A percentile compares a stretch with the other conserved stretches of the same genome.
Conservation (phyloP, 2,329 filamentous ascomycete species). For the Bipolaris sorokiniana region DNA sequence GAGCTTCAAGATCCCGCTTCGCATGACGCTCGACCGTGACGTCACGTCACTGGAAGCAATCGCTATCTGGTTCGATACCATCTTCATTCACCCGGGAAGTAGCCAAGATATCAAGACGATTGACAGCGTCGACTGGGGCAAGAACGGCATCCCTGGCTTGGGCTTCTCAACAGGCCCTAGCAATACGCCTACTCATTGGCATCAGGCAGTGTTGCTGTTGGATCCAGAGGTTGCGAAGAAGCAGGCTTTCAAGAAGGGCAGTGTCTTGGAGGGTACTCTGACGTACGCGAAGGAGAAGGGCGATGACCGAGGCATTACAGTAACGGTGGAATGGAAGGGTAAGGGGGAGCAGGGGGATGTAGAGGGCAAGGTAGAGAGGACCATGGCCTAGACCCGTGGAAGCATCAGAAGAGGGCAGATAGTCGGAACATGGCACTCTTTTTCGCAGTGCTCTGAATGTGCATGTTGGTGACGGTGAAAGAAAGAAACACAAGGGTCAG, state of each 20-base stretch:
- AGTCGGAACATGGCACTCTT: too few species aligned
- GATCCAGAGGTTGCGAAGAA: constrained; percentile 61
- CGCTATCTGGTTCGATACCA: constrained; percentile 92
- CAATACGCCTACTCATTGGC: constrained; percentile 85
- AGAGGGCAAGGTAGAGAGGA: constrained; percentile 41
- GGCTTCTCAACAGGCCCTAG: constrained; percentile 87
- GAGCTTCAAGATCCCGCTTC: constrained; percentile 73
- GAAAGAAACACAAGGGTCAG: too few species aligned
- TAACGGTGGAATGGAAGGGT: constrained; percentile 48
- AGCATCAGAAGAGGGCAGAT: too few species aligned
- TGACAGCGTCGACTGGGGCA: constrained; percentile 68
- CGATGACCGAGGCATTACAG: constrained; percentile 50
- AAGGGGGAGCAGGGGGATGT: constrained; percentile 37
- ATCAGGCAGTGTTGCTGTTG: constrained; percentile 77
- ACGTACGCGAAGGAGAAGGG: constrained; percentile 69
- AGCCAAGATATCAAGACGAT: constrained; percentile 41
- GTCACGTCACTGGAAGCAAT: constrained; percentile 81
- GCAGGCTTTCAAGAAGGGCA: constrained; percentile 57
- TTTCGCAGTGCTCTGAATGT: not conserved
- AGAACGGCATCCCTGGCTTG: constrained; percentile 63
- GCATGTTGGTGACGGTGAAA: not conserved
- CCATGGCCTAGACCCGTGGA: constrained; percentile 29
- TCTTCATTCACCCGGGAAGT: constrained; percentile 70
- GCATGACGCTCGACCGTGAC: constrained; percentile 65
- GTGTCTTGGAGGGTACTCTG: constrained; percentile 71